Evolutionary conservation across 2,329 filamentous ascomycete species (phyloP).

Genomic region (Canariomyces notabilis): DNA sequence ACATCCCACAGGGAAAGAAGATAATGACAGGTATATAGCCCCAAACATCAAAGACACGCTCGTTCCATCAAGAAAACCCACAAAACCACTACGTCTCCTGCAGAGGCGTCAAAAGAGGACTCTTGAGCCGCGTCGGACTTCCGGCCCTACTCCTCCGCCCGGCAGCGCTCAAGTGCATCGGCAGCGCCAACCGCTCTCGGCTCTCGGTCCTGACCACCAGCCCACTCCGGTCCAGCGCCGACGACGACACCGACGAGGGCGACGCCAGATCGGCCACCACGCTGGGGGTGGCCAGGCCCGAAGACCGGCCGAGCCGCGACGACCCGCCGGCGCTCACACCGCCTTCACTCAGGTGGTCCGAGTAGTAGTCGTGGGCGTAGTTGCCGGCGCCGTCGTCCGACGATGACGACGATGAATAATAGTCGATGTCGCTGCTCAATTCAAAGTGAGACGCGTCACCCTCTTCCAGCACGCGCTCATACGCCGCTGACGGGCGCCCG

Average conservation of each 20-base stretch:
- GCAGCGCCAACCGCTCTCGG: constrained; percentile 63
- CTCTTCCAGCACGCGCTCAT: constrained; percentile 83
- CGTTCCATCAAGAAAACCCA: neutral
- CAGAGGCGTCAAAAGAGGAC: constrained; percentile 49
- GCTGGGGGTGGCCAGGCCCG: constrained; percentile 64
- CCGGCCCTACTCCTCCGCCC: constrained; percentile 53
- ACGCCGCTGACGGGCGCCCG: constrained; percentile 51
- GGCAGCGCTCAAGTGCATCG: constrained; percentile 48
- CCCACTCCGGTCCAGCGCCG: constrained; percentile 58
- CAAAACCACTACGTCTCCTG: constrained; percentile 30
- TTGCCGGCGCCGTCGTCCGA: constrained; percentile 43
- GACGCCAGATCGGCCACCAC: constrained; percentile 41
- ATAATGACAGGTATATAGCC: constrained; percentile 1
- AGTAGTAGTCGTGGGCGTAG: constrained; percentile 58
- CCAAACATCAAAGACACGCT: constrained; percentile 3
- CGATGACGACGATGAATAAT: constrained; percentile 30
- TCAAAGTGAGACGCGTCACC: constrained; percentile 73
- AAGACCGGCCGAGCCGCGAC: constrained; percentile 48
- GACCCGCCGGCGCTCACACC: constrained; percentile 34
- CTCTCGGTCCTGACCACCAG: constrained; percentile 80
- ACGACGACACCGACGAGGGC: constrained; percentile 24
- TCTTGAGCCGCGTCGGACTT: constrained; percentile 56
- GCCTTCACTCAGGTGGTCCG: constrained; percentile 52
- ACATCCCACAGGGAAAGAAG: constrained; percentile 7
- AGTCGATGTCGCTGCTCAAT: constrained; percentile 59